Evolutionary conservation across 306 rosid species (phyloP), one percentile per base, ranked within the genome.

Genomic region (Erythrophleum fordii): DNA sequence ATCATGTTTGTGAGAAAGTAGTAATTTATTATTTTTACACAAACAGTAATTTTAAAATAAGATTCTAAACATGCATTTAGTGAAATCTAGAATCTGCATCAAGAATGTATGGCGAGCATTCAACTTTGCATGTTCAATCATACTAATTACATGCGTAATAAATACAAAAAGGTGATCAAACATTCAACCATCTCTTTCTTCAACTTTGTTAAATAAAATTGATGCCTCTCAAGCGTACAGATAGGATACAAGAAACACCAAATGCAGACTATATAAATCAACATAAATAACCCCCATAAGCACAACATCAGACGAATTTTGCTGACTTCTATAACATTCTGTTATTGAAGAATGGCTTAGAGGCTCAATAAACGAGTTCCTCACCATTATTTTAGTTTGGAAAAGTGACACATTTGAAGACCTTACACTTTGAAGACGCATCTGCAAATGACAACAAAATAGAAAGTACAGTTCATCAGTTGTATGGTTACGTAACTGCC

Each of bases 351-450:
- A 48, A 48, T 4, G 5, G 53, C 53, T 14, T 42, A 4, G 31
- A 75, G 14, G 69, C 70, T 86, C 83, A 87, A 68, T 80, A 69
- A 42, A 45, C 51, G 3, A 45, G 17, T 12, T 45, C 3, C 51
- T 45, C 3, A 45, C 90, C 91, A 70, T 92, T 95, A 25, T 49
- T 53, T 76, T 76, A 87, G 85, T 91, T 71, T 37, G 97, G 97
- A 79, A 92, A 95, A 73, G 95, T 90, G 13, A 95, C 89, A 73
- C 97, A 91, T 84, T 87, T 91, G 88, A 88, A 92, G 45, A 92
- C 97, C 78, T 91, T 92, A 80, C 98, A 90, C 20, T 75, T 91
- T 5, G 95, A 83, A 82, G 97, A 90, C 75, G 37, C 37, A 34
- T 2, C 3, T 34, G 37, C 5, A 3, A 34, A 34, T n/a, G n/a